phyloP scores from a whole-genome alignment of 2,329 filamentous ascomycete genomes.

The Thelonectria olida region DNA sequence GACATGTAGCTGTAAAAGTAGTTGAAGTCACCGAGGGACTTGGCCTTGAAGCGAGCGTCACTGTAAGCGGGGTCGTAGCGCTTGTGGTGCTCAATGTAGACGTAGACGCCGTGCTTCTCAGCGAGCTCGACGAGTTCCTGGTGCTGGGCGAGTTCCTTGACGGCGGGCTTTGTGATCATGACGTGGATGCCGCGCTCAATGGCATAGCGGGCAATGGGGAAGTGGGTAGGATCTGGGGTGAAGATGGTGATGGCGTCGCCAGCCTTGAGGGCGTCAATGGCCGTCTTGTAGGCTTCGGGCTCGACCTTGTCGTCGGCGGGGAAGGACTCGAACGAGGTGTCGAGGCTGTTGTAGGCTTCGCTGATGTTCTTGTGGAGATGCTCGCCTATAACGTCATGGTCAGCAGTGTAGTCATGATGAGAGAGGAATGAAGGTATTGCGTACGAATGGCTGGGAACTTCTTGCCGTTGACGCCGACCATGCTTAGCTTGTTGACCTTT shows the following conservation, averaged over 20 bases:
- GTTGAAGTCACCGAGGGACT: slow-evolving; percentile 90
- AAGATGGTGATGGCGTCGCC: slow-evolving; percentile 96
- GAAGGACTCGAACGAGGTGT: slow-evolving; percentile 86
- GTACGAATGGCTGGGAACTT: slow-evolving; percentile 92
- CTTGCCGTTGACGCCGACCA: slow-evolving; percentile 88
- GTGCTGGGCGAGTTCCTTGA: slow-evolving; percentile 85
- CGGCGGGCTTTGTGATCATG: slow-evolving; percentile 92
- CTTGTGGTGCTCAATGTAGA: slow-evolving; percentile 97
- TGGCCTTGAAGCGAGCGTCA: slow-evolving; percentile 81
- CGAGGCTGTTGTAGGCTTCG: slow-evolving; percentile 86
- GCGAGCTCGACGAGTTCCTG: slow-evolving; percentile 77
- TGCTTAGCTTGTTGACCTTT: slow-evolving; percentile 85
- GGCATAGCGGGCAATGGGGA: slow-evolving; percentile 90
- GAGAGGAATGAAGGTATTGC: slow-evolving; percentile 42
- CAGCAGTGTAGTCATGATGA: slow-evolving; percentile 4
- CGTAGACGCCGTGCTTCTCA: slow-evolving; percentile 80
- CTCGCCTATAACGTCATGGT: slow-evolving; percentile 62
- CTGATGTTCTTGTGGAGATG: slow-evolving; percentile 90
- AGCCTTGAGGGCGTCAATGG: slow-evolving; percentile 82
- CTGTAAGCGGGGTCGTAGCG: slow-evolving; percentile 93
- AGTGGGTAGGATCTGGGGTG: slow-evolving; percentile 93
- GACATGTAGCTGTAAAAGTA: slow-evolving; percentile 99
- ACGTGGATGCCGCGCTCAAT: slow-evolving; percentile 90
- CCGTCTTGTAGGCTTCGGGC: slow-evolving; percentile 84
- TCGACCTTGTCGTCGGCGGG: slow-evolving; percentile 78